Evolutionary conservation across 352 stramenopile genomes (phyloP), one percentile per base, ranked within the genome.

Genomic region (Globisporangium iwayamae): DNA sequence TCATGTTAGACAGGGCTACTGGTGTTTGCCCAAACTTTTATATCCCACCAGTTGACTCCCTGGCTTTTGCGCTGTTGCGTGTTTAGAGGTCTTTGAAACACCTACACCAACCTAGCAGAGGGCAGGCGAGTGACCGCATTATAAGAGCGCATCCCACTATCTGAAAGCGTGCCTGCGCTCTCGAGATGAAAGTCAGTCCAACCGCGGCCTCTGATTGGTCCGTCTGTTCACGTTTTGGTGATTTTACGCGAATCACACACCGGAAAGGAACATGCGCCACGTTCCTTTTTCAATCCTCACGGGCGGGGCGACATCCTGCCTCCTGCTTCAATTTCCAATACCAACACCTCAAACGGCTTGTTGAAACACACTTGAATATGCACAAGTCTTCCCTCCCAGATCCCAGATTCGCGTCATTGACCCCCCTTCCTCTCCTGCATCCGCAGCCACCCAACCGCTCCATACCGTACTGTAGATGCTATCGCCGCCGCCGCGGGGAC

Each of bases 241-340:
- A 13, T 5, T 25, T 32, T 54, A 39, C 67, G 47, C 75, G 60
- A 89, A 86, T 89, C 68, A 81, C 53, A 65, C 32, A 0, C 1
- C 32, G 16, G n/a, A 22, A 79, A 83, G 75, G 63, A 77, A 81
- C 74, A 78, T 85, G 79, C 66, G 53, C 25, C 79, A 84, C 79
- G 70, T 73, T 65, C 63, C 60, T 41, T 11, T 13, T 41, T 41
- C 36, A 13, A 14, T 41, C 8, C 3, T 2, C 53, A 34, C 2
- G 39, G 16, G 18, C 14, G 51, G 25, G 51, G 16, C 51, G 51
- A 56, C 30, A 18, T 56, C 28, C 9, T 18, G 25, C 47, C 10
- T 36, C 6, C 22, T 18, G 36, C 48, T 16, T 46, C 41, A 10
- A 55, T 43, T n/a, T 11, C 16, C 16, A 3, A 59, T 48, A 1